These are phyloP conservation scores for Stephania yunnanensis DNA, from an alignment of 164 flowering plant genomes.

Conservation along the genomic window DNA sequence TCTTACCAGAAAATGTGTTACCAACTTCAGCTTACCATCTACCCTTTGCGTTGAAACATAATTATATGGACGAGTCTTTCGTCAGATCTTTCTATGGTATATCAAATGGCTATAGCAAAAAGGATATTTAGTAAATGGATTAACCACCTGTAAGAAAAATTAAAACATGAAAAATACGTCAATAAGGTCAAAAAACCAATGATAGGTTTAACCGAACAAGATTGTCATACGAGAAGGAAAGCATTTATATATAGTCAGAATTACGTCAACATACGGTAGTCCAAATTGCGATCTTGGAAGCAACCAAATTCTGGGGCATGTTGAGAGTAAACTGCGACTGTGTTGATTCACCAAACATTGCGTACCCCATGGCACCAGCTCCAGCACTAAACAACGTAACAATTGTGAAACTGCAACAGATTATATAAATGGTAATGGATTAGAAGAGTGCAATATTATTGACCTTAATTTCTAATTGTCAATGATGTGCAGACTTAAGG, in stretches of 20 bases:
- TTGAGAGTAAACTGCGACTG: conserved; percentile 85
- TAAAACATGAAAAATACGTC: neutral
- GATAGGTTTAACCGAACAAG: neutral
- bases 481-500: no score
- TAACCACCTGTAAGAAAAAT: conserved; percentile 75
- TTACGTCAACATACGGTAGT: conserved; percentile 59
- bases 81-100: neutral
- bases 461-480: no score
- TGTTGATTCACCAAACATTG: conserved; percentile 80
- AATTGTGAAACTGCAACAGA: conserved; percentile 55
- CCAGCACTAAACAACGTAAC: conserved; percentile 76
- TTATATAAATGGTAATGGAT: neutral
- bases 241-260: neutral
- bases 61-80: neutral
- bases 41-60: neutral
- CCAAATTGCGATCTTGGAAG: conserved; percentile 96
- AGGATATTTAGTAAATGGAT: conserved; percentile 99
- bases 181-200: neutral
- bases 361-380: conserved; percentile 76
- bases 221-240: neutral
- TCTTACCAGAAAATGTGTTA: no score
- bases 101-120: conserved; percentile 10
- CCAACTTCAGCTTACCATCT: no score
- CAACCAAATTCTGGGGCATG: conserved; percentile 74
- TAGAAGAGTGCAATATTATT: no score